Percentiles rank a stretch among this genome's conserved stretches.
Evolutionary conservation across 164 flowering plant species (phyloP).

Genomic region (Stephania japonica): DNA sequence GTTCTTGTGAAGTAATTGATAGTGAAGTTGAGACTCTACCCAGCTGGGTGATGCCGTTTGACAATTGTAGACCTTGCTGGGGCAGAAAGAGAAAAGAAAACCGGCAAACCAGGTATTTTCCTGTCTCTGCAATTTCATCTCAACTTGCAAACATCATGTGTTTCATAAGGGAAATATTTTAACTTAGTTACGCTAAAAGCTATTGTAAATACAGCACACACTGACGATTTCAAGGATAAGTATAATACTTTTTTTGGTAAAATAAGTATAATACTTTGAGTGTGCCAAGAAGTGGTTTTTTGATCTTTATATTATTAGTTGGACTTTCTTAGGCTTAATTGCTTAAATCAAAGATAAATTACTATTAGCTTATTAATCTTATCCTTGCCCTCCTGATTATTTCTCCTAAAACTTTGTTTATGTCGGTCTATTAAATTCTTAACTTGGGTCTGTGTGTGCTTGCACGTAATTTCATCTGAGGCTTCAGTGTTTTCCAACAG

Average conservation of each 20-base stretch:
- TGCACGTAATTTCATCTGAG: neutral
- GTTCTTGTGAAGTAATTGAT: slow-evolving; percentile 13
- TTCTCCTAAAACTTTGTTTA: neutral
- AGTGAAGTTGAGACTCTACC: slow-evolving; percentile 24
- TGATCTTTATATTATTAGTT: neutral
- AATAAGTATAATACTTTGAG: too few relatives aligned
- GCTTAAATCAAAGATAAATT: neutral
- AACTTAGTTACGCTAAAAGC: neutral
- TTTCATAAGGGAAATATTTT: neutral
- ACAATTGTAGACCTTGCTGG: slow-evolving; percentile 92
- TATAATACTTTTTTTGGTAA: too few relatives aligned
- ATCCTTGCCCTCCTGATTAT: neutral
- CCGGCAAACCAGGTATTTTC: slow-evolving; percentile 80
- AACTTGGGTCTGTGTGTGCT: neutral
- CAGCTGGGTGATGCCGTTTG: slow-evolving; percentile 35
- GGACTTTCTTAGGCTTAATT: neutral
- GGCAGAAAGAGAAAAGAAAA: slow-evolving; percentile 80
- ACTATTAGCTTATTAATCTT: neutral
- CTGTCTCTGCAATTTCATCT: too few relatives aligned
- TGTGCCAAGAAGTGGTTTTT: neutral
- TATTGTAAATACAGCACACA: neutral
- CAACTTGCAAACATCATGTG: neutral
- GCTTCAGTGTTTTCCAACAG: too few relatives aligned
- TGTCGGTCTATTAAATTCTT: neutral
- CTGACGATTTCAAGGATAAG: neutral